Evolutionary conservation across 441 rosid genomes (phyloP).

Genomic region (Populus hybrid): DNA sequence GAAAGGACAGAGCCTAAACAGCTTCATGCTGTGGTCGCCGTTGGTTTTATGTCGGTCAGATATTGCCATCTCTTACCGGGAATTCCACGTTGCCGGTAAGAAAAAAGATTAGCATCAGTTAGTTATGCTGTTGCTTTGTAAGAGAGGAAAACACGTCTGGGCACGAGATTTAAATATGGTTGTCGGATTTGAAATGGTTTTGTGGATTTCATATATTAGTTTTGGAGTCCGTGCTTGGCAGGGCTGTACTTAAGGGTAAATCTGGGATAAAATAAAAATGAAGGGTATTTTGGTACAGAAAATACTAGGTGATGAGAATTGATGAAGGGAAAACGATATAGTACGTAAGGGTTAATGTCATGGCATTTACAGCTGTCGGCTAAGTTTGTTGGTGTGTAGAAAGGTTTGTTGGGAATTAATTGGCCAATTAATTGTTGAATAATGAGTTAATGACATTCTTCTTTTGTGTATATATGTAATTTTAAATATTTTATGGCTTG

Average conservation of each 20-base stretch:
- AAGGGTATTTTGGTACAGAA: background rate
- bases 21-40: conserved; percentile 33
- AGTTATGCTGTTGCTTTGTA: background rate
- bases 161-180: conserved; percentile 12
- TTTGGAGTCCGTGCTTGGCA: conserved; percentile 1
- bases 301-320: background rate
- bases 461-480: background rate
- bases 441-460: conserved; percentile 1
- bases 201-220: background rate
- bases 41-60: conserved; percentile 38
- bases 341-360: background rate
- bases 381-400: conserved; percentile 26
- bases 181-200: conserved; percentile 15
- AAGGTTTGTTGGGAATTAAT: conserved; percentile 27
- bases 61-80: conserved; percentile 50
- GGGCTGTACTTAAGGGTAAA: background rate
- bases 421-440: conserved; percentile 27
- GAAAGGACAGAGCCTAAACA: conserved; percentile 68
- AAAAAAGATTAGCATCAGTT: background rate
- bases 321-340: background rate
- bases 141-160: background rate
- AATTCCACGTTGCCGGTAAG: background rate
- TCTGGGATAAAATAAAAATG: background rate
- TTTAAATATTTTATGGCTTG: background rate
- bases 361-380: conserved; percentile 36